Conservation (phyloP, 371 early-diverging fungal species). For the Mortierella sp. region DNA sequence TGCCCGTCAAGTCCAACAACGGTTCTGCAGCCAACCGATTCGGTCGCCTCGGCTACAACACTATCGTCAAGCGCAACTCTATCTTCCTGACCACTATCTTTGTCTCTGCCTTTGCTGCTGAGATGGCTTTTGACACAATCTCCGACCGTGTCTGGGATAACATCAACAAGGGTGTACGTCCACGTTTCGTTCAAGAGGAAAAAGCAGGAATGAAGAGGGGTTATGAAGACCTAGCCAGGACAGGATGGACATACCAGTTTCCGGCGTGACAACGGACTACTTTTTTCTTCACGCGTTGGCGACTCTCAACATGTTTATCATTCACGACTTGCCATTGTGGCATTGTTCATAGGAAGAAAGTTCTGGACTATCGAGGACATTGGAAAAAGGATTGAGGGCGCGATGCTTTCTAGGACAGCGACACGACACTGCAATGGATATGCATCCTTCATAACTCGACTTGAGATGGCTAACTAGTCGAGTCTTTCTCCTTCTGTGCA, state of each 20-base stretch:
- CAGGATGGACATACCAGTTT: too few species aligned
- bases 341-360: too few species aligned
- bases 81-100: constrained; percentile 79
- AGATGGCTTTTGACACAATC: constrained; percentile 78
- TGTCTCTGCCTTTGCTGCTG: constrained; percentile 81
- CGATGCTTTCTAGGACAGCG: too few species aligned
- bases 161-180: constrained; percentile 84
- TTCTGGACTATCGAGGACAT: too few species aligned
- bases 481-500: background rate
- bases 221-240: too few species aligned
- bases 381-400: too few species aligned
- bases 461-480: background rate
- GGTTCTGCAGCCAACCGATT: constrained; percentile 53
- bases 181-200: background rate
- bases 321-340: too few species aligned
- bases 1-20: constrained; percentile 55
- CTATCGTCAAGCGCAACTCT: constrained; percentile 79
- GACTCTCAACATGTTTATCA: too few species aligned
- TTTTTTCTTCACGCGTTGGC: too few species aligned
- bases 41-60: constrained; percentile 69
- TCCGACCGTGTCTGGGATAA: constrained; percentile 80
- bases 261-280: too few species aligned
- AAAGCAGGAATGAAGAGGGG: background rate
- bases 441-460: background rate
- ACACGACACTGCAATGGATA: background rate